phyloP scores from a whole-genome alignment of 257 asterid genomes.

The Gentiana straminea region DNA sequence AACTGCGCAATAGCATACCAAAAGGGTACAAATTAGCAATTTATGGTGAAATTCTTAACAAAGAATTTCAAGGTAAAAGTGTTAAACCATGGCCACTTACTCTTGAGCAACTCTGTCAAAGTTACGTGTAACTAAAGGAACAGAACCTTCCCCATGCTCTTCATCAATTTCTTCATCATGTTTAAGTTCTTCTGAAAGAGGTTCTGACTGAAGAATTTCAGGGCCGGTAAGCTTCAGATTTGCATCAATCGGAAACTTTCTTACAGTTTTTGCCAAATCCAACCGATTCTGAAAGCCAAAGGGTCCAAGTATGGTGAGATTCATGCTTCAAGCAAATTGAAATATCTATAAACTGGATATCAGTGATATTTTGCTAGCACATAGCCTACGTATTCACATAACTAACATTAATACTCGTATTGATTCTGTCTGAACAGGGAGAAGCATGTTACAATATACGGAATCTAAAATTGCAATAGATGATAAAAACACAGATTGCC shows the following conservation, averaged over 20 bases:
- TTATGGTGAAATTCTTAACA: not conserved
- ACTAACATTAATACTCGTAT: too few species aligned
- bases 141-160: slow-evolving; percentile 83
- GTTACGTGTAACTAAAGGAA: slow-evolving; percentile 46
- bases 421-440: too few species aligned
- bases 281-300: slow-evolving; percentile 74
- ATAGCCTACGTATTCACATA: too few species aligned
- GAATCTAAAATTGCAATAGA: too few species aligned
- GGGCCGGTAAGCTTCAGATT: slow-evolving; percentile 71
- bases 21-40: slow-evolving; percentile 11
- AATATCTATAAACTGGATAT: too few species aligned
- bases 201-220: slow-evolving; percentile 52
- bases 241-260: slow-evolving; percentile 73
- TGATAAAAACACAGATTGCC: too few species aligned
- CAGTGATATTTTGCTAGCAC: too few species aligned
- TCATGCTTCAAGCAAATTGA: not conserved
- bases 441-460: too few species aligned
- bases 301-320: slow-evolving; percentile 11
- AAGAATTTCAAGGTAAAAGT: too few species aligned
- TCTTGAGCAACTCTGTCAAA: slow-evolving; percentile 72
- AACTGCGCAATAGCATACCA: slow-evolving; percentile 23
- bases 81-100: slow-evolving; percentile 32
- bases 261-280: slow-evolving; percentile 77
- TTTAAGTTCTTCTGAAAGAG: slow-evolving; percentile 35
- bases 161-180: slow-evolving; percentile 75